These are phyloP conservation scores for Neurospora sp. DNA, from an alignment of 495 filamentous ascomycete genomes.

Conservation along the genomic window DNA sequence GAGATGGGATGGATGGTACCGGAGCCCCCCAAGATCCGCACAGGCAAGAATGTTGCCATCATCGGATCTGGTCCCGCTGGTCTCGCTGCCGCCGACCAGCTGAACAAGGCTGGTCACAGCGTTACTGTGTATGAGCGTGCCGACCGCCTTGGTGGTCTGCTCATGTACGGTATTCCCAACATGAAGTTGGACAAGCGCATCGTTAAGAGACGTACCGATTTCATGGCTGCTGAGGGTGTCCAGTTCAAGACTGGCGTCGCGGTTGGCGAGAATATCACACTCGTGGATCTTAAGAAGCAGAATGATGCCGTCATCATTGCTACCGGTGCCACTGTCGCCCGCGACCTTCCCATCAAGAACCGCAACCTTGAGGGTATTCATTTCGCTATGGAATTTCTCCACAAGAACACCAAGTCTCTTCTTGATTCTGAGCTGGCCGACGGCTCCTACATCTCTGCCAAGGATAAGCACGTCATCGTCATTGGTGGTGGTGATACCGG, in stretches of 20 bases:
- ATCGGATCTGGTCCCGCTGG: slow-evolving; percentile 93
- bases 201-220: slow-evolving; percentile 89
- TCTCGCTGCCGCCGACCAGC: slow-evolving; percentile 85
- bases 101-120: slow-evolving; percentile 85
- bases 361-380: slow-evolving; percentile 91
- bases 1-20: slow-evolving; percentile 99
- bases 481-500: slow-evolving; percentile 98
- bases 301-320: slow-evolving; percentile 88
- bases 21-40: slow-evolving; percentile 65
- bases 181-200: slow-evolving; percentile 99
- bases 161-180: slow-evolving; percentile 99
- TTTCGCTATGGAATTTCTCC: slow-evolving; percentile 97
- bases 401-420: slow-evolving; percentile 96
- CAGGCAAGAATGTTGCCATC: slow-evolving; percentile 83
- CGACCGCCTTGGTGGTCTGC: slow-evolving; percentile 83
- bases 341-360: slow-evolving; percentile 87
- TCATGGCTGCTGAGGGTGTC: slow-evolving; percentile 91
- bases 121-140: slow-evolving; percentile 96
- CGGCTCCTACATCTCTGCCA: slow-evolving; percentile 87
- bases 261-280: slow-evolving; percentile 70
- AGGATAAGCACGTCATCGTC: slow-evolving; percentile 93
- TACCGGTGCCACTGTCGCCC: slow-evolving; percentile 94
- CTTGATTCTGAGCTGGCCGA: slow-evolving; percentile 87
- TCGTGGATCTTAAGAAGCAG: slow-evolving; percentile 63
- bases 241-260: slow-evolving; percentile 67